These are phyloP conservation scores for Myxozyma neglecta DNA, from an alignment of 805 yeast species.

Conservation along the genomic window DNA sequence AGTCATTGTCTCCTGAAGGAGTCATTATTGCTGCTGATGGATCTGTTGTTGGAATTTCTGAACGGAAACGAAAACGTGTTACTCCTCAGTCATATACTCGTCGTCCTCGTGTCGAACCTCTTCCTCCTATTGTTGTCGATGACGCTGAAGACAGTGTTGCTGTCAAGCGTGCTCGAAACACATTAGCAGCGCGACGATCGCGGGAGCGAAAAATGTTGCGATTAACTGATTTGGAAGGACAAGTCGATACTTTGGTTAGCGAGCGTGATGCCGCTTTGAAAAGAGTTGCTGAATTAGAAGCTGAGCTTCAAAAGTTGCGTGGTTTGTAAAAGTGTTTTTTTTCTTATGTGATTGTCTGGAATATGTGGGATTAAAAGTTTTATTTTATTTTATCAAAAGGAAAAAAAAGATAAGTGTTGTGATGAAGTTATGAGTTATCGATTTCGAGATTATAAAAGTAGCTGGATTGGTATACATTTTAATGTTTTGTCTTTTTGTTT, in stretches of 20 bases:
- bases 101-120: constrained; percentile 47
- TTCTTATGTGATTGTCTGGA: not conserved
- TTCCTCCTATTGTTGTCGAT: constrained; percentile 61
- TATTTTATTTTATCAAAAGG: not conserved
- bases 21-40: constrained; percentile 27
- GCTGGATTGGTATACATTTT: not conserved
- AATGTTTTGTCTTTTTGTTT: not conserved
- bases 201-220: constrained; percentile 90
- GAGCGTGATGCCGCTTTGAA: constrained; percentile 22
- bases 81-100: constrained; percentile 31
- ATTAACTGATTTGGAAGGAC: constrained; percentile 76
- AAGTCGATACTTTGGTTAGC: constrained; percentile 58
- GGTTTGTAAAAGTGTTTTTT: constrained; percentile 1
- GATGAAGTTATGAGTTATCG: not conserved
- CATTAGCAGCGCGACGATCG: constrained; percentile 91
- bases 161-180: constrained; percentile 90
- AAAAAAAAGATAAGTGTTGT: not conserved
- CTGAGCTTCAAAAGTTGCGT: constrained; percentile 19
- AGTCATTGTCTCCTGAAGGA: constrained; percentile 23
- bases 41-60: constrained; percentile 28
- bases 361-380: not conserved
- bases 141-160: constrained; percentile 64
- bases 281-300: constrained; percentile 20
- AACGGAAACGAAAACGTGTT: constrained; percentile 31
- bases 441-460: not conserved